These are phyloP conservation scores for Fusarium mundagurra DNA, from an alignment of 2,329 filamentous ascomycete genomes.

Conservation along the genomic window DNA sequence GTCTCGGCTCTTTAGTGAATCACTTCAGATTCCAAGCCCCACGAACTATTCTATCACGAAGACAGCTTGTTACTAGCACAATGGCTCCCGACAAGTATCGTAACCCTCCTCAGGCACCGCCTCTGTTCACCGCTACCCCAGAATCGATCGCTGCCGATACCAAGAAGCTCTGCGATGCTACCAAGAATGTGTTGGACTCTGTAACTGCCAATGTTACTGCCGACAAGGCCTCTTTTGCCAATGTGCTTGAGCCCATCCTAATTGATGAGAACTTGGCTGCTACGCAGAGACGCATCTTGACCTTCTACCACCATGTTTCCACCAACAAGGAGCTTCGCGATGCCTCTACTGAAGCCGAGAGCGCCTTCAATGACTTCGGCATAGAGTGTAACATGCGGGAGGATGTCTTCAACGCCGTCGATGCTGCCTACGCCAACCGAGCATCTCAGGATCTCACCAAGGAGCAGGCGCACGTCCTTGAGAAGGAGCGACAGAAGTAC, in stretches of 20 bases:
- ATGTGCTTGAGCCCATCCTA: slow-evolving; percentile 73
- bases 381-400: slow-evolving; percentile 86
- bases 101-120: slow-evolving; percentile 80
- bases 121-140: slow-evolving; percentile 79
- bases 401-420: slow-evolving; percentile 77
- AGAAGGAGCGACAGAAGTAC: slow-evolving; percentile 82
- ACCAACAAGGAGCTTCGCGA: slow-evolving; percentile 74
- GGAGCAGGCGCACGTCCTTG: slow-evolving; percentile 76
- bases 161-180: slow-evolving; percentile 70
- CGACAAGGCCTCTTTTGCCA: slow-evolving; percentile 62
- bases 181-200: slow-evolving; percentile 71
- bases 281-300: slow-evolving; percentile 72
- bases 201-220: slow-evolving; percentile 70
- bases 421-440: slow-evolving; percentile 63
- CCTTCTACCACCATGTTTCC: slow-evolving; percentile 85
- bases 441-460: slow-evolving; percentile 68
- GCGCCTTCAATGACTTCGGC: slow-evolving; percentile 77
- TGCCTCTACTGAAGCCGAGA: slow-evolving; percentile 80
- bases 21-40: slow-evolving; percentile 59
- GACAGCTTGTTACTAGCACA: slow-evolving; percentile 59
- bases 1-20: slow-evolving; percentile 66
- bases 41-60: slow-evolving; percentile 45
- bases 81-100: slow-evolving; percentile 76
- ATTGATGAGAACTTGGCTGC: slow-evolving; percentile 74
- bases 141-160: slow-evolving; percentile 74